Conservation (phyloP, 2,329 filamentous ascomycete species). For the Massarina eburnea region DNA sequence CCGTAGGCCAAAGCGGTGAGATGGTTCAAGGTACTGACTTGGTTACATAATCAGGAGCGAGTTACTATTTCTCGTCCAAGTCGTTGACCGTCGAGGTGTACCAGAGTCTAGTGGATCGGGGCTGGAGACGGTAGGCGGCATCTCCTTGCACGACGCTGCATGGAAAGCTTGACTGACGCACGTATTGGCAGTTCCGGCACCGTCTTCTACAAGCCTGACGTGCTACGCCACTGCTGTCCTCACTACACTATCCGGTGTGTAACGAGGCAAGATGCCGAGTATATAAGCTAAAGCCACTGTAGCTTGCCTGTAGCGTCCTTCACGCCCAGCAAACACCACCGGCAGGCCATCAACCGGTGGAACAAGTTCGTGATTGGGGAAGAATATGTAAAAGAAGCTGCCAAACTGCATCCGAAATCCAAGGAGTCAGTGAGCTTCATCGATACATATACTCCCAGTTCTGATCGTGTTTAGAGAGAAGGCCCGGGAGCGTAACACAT, state of each 20-base stretch:
- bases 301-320: conserved; percentile 67
- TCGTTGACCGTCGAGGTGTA: conserved; percentile 68
- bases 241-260: conserved; percentile 74
- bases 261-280: too few species aligned
- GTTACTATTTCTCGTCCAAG: conserved; percentile 68
- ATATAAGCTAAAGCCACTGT: conserved; percentile 3
- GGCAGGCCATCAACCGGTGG: conserved; percentile 76
- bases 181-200: conserved; percentile 49
- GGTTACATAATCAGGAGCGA: conserved; percentile 60
- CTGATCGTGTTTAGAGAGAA: conserved; percentile 48
- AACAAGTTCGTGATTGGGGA: conserved; percentile 71
- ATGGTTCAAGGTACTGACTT: conserved; percentile 15
- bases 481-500: conserved; percentile 66
- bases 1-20: neutral
- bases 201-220: conserved; percentile 77
- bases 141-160: conserved; percentile 11
- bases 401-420: conserved; percentile 65
- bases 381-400: conserved; percentile 64
- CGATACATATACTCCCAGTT: neutral
- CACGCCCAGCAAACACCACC: conserved; percentile 69
- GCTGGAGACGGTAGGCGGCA: conserved; percentile 70
- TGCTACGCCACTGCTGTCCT: conserved; percentile 81
- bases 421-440: conserved; percentile 56
- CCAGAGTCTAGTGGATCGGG: conserved; percentile 70
- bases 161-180: conserved; percentile 3